phyloP scores from a whole-genome alignment of 2,329 filamentous ascomycete species.

The Remersonia thermophila region DNA sequence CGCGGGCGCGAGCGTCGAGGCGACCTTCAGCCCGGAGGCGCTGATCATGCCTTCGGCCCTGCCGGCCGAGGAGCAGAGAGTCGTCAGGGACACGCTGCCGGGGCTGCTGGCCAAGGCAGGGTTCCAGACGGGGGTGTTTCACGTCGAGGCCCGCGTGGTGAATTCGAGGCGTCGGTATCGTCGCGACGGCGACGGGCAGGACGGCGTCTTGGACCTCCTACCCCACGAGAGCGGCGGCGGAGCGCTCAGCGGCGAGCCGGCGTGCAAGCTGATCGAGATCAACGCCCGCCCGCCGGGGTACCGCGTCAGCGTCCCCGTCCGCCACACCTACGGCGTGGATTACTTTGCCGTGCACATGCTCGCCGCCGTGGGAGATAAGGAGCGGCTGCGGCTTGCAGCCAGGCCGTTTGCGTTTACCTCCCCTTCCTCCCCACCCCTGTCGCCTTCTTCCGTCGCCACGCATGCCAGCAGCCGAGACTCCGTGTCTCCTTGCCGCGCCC shows the following conservation, averaged over 20 bases:
- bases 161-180: slow-evolving; percentile 13
- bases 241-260: not conserved
- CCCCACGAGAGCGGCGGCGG: not conserved
- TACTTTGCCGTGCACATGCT: slow-evolving; percentile 18
- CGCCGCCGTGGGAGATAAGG: slow-evolving; percentile 11
- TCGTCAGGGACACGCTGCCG: slow-evolving; percentile 10
- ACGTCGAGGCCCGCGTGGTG: slow-evolving; percentile 16
- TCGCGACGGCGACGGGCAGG: slow-evolving; percentile 1
- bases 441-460: not conserved
- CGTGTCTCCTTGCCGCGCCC: not conserved
- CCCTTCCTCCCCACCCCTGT: too few relatives aligned
- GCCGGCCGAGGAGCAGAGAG: slow-evolving; percentile 12
- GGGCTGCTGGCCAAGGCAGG: slow-evolving; percentile 14
- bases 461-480: not conserved
- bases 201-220: slow-evolving; percentile 10
- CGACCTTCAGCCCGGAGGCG: slow-evolving; percentile 16
- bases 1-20: slow-evolving; percentile 10
- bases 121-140: slow-evolving; percentile 16
- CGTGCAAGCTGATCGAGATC: slow-evolving; percentile 17
- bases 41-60: slow-evolving; percentile 15
- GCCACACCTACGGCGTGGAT: slow-evolving; percentile 18
- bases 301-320: slow-evolving; percentile 14
- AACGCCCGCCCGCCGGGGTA: slow-evolving; percentile 17
- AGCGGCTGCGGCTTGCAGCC: slow-evolving; percentile 10
- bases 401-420: slow-evolving; percentile 5